Evolutionary conservation across 805 yeast species (phyloP).

Genomic region (Yueomyces sinensis): DNA sequence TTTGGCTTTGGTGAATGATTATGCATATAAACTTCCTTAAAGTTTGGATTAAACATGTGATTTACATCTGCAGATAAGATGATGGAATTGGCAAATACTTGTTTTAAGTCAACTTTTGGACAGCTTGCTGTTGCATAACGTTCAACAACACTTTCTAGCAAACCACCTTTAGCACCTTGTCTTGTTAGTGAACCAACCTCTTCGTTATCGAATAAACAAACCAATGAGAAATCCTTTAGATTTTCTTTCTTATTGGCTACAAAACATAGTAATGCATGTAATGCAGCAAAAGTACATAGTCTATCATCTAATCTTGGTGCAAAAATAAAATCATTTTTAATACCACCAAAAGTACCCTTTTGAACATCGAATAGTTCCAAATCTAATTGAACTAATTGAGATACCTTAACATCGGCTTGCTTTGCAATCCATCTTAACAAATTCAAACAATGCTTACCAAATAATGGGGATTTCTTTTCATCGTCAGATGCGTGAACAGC

Average conservation of each 20-base stretch:
- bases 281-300: constrained; percentile 65
- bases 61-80: constrained; percentile 75
- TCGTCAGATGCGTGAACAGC: constrained; percentile 40
- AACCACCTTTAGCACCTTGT: constrained; percentile 73
- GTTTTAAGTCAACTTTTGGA: constrained; percentile 19
- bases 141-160: constrained; percentile 49
- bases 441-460: constrained; percentile 53
- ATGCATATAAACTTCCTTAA: constrained; percentile 52
- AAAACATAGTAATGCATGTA: constrained; percentile 40
- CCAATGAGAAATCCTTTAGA: constrained; percentile 36
- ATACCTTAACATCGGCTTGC: constrained; percentile 43
- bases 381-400: constrained; percentile 56
- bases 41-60: constrained; percentile 75
- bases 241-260: constrained; percentile 25
- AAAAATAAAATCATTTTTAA: constrained; percentile 61
- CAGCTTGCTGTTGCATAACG: constrained; percentile 22
- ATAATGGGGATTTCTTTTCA: constrained; percentile 50
- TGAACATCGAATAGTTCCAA: constrained; percentile 74
- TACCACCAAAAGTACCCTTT: constrained; percentile 66
- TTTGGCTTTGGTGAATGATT: constrained; percentile 73
- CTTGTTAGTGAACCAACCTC: constrained; percentile 73
- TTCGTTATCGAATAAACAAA: constrained; percentile 65
- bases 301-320: constrained; percentile 83
- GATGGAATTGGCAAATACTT: constrained; percentile 60
- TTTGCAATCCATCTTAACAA: constrained; percentile 58